These are phyloP conservation scores for Rosa lucieae DNA, from an alignment of 306 rosid species.

Conservation along the genomic window DNA sequence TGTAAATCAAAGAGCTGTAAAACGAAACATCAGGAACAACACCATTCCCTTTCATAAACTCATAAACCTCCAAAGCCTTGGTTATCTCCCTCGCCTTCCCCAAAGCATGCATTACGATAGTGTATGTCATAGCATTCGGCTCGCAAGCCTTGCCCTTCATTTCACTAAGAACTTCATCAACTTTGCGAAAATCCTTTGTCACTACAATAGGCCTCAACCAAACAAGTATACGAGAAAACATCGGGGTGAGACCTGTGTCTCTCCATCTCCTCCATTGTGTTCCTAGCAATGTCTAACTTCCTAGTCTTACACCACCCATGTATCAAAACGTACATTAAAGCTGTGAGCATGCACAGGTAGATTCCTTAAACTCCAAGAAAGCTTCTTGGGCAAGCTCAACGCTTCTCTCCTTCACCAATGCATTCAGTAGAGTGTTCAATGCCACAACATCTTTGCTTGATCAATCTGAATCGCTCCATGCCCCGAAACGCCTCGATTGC, in stretches of 20 bases:
- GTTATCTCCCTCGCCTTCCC: slow-evolving; percentile 35
- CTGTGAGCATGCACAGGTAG: no score
- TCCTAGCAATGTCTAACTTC: slow-evolving; percentile 54
- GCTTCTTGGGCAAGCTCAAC: no score
- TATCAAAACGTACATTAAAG: no score
- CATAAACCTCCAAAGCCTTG: slow-evolving; percentile 25
- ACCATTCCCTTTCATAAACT: slow-evolving; percentile 21
- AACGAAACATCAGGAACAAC: slow-evolving; percentile 25
- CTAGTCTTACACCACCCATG: slow-evolving; percentile 38
- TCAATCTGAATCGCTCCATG: no score
- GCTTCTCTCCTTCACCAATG: no score
- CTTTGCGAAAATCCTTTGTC: slow-evolving; percentile 70
- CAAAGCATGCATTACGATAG: slow-evolving; percentile 25
- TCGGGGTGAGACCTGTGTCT: slow-evolving; percentile 53
- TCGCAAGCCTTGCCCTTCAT: slow-evolving; percentile 82
- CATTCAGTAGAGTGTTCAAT: no score
- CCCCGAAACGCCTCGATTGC: no score
- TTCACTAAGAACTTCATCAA: slow-evolving; percentile 60
- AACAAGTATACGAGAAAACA: slow-evolving; percentile 53
- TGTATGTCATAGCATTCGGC: slow-evolving; percentile 53
- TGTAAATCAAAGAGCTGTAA: slow-evolving; percentile 23
- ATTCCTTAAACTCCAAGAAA: no score
- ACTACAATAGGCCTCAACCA: slow-evolving; percentile 59
- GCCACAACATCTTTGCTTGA: no score
- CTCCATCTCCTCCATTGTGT: slow-evolving; percentile 68